Conservation (phyloP, 2,329 filamentous ascomycete species). For the Cordyceps javanica region DNA sequence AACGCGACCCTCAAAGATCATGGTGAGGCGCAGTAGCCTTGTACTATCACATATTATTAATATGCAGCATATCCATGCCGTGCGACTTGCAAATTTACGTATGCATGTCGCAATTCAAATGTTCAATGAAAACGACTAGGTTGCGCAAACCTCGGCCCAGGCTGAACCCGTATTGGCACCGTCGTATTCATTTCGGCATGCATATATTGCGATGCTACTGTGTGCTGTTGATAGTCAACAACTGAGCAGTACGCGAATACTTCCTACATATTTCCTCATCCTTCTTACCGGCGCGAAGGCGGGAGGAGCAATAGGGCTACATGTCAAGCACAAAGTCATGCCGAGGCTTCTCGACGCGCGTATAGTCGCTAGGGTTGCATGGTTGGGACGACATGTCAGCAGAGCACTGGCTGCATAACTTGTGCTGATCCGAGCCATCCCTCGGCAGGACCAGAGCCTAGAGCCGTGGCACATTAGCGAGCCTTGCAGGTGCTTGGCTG, state of each 20-base stretch:
- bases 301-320: background rate
- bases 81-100: background rate
- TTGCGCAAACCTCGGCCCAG: background rate
- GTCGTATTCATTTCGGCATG: conserved; percentile 4
- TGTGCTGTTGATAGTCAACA: background rate
- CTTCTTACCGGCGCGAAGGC: background rate
- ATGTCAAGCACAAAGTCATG: background rate
- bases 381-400: background rate
- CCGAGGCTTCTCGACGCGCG: background rate
- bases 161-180: conserved; percentile 1
- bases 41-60: background rate
- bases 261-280: background rate
- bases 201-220: conserved; percentile 6
- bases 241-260: background rate
- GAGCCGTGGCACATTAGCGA: background rate
- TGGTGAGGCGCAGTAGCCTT: background rate
- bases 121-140: background rate
- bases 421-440: background rate
- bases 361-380: background rate
- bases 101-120: conserved; percentile 6
- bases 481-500: background rate
- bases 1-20: background rate
- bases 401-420: conserved; percentile 4
- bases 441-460: background rate
- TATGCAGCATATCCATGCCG: background rate